phyloP scores from a whole-genome alignment of 1,284 basidiomycete species.

The Leccinum variabile region DNA sequence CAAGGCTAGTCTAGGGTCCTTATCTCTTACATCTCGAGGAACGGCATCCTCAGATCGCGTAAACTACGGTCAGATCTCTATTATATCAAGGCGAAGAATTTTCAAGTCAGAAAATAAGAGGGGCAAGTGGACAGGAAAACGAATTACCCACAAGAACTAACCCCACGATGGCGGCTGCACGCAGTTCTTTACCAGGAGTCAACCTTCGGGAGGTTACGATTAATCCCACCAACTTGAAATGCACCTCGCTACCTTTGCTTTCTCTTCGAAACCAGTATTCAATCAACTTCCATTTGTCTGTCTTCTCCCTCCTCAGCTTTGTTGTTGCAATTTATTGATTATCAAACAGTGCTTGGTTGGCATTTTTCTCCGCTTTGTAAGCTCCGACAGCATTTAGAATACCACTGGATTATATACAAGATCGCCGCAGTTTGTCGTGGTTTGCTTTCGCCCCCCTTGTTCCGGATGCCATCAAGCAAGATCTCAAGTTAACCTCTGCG shows the following conservation, averaged over 20 bases:
- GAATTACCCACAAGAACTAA: background rate
- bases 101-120: background rate
- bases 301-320: constrained; percentile 2
- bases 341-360: constrained; percentile 43
- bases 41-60: background rate
- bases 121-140: background rate
- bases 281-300: constrained; percentile 50
- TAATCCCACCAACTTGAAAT: constrained; percentile 57
- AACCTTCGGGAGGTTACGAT: constrained; percentile 32
- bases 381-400: background rate
- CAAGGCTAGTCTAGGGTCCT: background rate
- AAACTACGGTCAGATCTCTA: background rate
- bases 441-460: constrained; percentile 67
- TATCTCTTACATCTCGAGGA: constrained; percentile 1
- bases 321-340: constrained; percentile 1
- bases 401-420: constrained; percentile 13
- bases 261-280: constrained; percentile 54
- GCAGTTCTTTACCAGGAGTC: background rate
- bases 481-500: constrained; percentile 50
- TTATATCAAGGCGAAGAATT: background rate
- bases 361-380: constrained; percentile 46
- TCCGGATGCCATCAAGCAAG: constrained; percentile 57
- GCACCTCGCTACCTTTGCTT: constrained; percentile 55
- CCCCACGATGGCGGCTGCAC: constrained; percentile 9
- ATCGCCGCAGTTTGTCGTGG: constrained; percentile 50